Conservation (phyloP, 2,329 filamentous ascomycete species). For the Thelonectria olida region DNA sequence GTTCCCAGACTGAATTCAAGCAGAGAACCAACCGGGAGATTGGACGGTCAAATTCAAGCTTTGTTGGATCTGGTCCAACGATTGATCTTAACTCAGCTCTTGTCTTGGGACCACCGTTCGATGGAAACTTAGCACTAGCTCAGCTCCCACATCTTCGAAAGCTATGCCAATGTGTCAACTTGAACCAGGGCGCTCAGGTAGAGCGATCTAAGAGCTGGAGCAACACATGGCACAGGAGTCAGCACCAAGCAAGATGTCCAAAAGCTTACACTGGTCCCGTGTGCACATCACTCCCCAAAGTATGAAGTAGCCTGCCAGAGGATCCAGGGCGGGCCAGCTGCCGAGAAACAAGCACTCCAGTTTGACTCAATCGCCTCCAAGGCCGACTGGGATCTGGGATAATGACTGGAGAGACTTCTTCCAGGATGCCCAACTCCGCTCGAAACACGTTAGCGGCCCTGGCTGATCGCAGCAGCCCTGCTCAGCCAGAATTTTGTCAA, state of each 20-base stretch:
- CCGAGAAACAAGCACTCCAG: conserved; percentile 37
- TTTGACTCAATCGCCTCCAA: conserved; percentile 27
- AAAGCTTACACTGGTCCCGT: conserved; percentile 31
- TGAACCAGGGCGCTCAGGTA: conserved; percentile 21
- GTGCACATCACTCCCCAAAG: conserved; percentile 31
- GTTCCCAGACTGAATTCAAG: not conserved
- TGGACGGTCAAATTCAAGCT: not conserved
- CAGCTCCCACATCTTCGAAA: conserved; percentile 30
- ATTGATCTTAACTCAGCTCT: conserved; percentile 9
- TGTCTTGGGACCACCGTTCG: conserved; percentile 7
- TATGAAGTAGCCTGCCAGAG: conserved; percentile 29
- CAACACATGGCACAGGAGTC: conserved; percentile 36
- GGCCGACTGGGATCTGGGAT: conserved; percentile 38
- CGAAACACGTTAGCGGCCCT: conserved; percentile 54
- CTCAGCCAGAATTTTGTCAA: conserved; percentile 45
- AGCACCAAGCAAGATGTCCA: conserved; percentile 27
- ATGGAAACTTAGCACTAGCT: conserved; percentile 5
- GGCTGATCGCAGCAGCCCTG: conserved; percentile 52
- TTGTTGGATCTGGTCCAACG: not conserved
- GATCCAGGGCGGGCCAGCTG: conserved; percentile 27
- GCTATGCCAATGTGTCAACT: conserved; percentile 20
- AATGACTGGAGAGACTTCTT: conserved; percentile 38
- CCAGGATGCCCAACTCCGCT: conserved; percentile 48
- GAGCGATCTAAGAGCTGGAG: conserved; percentile 33
- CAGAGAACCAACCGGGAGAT: not conserved